Evolutionary conservation across 768 basidiomycete genomes (phyloP).

Genomic region (Mycena haematopus): DNA sequence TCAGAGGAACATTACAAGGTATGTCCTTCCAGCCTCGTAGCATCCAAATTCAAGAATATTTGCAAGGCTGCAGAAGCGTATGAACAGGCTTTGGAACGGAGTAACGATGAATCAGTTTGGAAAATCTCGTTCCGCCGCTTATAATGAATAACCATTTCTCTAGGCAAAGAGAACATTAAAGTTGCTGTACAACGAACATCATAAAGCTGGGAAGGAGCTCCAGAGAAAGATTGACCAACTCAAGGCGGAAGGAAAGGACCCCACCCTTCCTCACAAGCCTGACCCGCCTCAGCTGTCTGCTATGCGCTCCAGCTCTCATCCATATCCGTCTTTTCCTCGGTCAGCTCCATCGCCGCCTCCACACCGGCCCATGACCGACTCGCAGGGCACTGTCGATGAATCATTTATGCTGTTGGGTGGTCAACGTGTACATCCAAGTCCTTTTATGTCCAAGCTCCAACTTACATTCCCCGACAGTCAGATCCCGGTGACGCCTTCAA

Average conservation of each 20-base stretch:
- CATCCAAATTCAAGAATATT: not conserved
- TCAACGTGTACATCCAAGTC: constrained; percentile 61
- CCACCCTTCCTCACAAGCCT: constrained; percentile 69
- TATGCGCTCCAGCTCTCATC: constrained; percentile 39
- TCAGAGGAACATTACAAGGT: constrained; percentile 69
- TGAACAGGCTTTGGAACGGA: constrained; percentile 72
- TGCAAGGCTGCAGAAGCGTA: constrained; percentile 75
- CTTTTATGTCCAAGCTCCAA: constrained; percentile 4
- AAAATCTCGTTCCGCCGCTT: constrained; percentile 16
- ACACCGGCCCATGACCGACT: constrained; percentile 54
- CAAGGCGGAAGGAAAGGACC: constrained; percentile 79
- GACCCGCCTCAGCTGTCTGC: constrained; percentile 38
- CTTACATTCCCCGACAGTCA: constrained; percentile 49
- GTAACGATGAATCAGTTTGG: constrained; percentile 73
- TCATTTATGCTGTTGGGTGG: constrained; percentile 87
- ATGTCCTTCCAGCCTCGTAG: not conserved
- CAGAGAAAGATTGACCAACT: constrained; percentile 75
- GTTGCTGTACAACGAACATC: constrained; percentile 78
- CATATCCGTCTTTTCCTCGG: constrained; percentile 38
- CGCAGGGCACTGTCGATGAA: constrained; percentile 76
- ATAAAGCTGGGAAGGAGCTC: constrained; percentile 72
- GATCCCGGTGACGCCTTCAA: constrained; percentile 89
- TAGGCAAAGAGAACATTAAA: constrained; percentile 81
- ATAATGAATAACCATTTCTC: constrained; percentile 19
- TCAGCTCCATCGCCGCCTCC: constrained; percentile 54